These are phyloP conservation scores for Hirsutella minnesotensis DNA, from an alignment of 2,329 filamentous ascomycete genomes.

Conservation along the genomic window DNA sequence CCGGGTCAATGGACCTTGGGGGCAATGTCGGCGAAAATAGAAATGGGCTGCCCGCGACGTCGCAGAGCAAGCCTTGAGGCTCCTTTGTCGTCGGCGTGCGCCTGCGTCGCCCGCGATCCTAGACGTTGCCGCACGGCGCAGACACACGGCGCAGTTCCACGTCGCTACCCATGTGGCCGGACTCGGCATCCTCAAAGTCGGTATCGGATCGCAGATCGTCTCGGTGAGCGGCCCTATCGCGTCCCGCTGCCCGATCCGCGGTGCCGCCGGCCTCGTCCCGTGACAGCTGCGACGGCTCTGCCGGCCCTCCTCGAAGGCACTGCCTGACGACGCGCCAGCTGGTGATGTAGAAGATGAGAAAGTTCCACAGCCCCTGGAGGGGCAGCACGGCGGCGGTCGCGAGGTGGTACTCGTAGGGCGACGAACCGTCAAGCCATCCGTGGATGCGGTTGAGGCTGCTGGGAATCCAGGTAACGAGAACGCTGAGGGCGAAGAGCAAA, in stretches of 20 bases:
- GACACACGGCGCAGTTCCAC: conserved; percentile 19
- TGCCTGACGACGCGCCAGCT: conserved; percentile 28
- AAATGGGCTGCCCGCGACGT: too few relatives aligned
- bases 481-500: conserved; percentile 48
- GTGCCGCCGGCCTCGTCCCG: conserved; percentile 1
- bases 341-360: conserved; percentile 62
- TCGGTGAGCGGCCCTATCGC: not conserved
- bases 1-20: too few relatives aligned
- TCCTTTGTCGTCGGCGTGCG: not conserved
- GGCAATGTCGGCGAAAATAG: too few relatives aligned
- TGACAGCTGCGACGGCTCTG: not conserved
- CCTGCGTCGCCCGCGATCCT: conserved; percentile 9
- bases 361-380: conserved; percentile 72
- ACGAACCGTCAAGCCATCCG: conserved; percentile 41
- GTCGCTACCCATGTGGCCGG: conserved; percentile 17
- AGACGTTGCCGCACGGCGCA: conserved; percentile 13
- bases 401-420: conserved; percentile 55
- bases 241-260: conserved; percentile 2
- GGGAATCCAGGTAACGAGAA: conserved; percentile 50
- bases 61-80: too few relatives aligned
- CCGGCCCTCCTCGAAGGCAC: conserved; percentile 4
- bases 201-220: conserved; percentile 1
- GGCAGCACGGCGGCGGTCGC: conserved; percentile 61
- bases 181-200: conserved; percentile 19
- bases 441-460: conserved; percentile 67